These are phyloP conservation scores for Scheffersomyces stipitis DNA, from an alignment of 805 yeast genomes.

Conservation along the genomic window DNA sequence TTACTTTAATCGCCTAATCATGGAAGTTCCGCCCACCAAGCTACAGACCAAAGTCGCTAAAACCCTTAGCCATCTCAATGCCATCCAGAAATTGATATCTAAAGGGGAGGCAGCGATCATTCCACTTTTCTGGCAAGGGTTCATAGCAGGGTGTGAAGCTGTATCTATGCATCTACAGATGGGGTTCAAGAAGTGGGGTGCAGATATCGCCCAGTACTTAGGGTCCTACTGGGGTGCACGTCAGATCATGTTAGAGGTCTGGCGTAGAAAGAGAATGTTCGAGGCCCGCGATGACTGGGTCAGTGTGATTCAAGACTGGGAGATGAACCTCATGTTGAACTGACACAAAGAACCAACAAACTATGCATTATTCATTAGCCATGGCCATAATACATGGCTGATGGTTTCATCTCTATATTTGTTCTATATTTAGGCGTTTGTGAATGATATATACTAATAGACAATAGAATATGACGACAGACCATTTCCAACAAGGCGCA, in stretches of 20 bases:
- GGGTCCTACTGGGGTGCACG: slow-evolving; percentile 88
- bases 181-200: slow-evolving; percentile 73
- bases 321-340: slow-evolving; percentile 75
- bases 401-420: no score
- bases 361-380: background rate
- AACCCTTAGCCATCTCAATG: slow-evolving; percentile 63
- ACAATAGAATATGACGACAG: no score
- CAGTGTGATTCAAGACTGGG: slow-evolving; percentile 79
- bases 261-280: slow-evolving; percentile 68
- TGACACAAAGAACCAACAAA: no score
- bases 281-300: slow-evolving; percentile 71
- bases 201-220: slow-evolving; percentile 50
- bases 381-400: no score
- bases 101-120: slow-evolving; percentile 58
- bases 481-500: no score
- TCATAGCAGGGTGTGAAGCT: slow-evolving; percentile 83
- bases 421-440: no score
- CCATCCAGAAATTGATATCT: slow-evolving; percentile 57
- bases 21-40: slow-evolving; percentile 51
- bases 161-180: slow-evolving; percentile 55
- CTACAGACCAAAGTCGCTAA: slow-evolving; percentile 62
- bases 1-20: slow-evolving; percentile 66
- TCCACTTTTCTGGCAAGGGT: slow-evolving; percentile 88
- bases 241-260: slow-evolving; percentile 81
- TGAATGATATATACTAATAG: no score